A percentile compares a stretch with the other conserved stretches of the same genome.
phyloP scores from a whole-genome alignment of 352 stramenopile genomes.

The Phytophthora nicotianae region DNA sequence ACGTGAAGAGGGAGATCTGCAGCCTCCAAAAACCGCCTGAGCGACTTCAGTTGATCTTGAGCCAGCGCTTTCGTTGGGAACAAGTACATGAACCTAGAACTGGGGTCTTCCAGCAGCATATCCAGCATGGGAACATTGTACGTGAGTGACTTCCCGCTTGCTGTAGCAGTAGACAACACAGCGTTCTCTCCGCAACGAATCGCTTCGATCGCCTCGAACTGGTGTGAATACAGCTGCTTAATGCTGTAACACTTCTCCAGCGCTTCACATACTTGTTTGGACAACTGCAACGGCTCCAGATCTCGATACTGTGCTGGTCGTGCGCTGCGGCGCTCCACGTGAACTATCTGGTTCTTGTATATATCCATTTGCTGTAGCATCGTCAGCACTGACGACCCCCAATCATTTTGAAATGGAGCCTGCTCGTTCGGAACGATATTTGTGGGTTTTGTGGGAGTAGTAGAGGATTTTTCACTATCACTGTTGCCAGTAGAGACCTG shows the following conservation, averaged over 20 bases:
- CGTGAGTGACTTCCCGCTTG: constrained; percentile 96
- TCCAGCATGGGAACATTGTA: constrained; percentile 95
- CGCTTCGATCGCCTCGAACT: constrained; percentile 88
- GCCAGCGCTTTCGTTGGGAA: constrained; percentile 99
- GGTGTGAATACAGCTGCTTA: constrained; percentile 92
- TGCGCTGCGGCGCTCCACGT: constrained; percentile 66
- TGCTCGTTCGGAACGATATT: constrained; percentile 5
- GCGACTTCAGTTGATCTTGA: constrained; percentile 96
- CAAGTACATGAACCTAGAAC: constrained; percentile 91
- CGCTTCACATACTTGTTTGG: constrained; percentile 37
- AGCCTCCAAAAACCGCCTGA: constrained; percentile 74
- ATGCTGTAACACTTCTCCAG: constrained; percentile 57
- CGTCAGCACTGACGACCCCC: constrained; percentile 45
- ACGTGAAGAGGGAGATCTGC: constrained; percentile 52
- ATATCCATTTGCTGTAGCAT: constrained; percentile 59
- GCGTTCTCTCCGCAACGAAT: constrained; percentile 89
- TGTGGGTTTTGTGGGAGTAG: constrained; percentile 3
- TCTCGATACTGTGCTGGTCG: constrained; percentile 50
- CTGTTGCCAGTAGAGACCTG: not conserved
- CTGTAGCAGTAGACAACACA: constrained; percentile 96
- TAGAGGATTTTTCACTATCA: not conserved
- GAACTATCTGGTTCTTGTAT: constrained; percentile 81
- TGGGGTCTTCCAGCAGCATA: constrained; percentile 55
- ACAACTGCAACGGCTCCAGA: constrained; percentile 46
- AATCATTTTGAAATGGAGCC: constrained; percentile 12